phyloP scores from a whole-genome alignment of 2,329 filamentous ascomycete genomes.

The Mollisia scopiformis region DNA sequence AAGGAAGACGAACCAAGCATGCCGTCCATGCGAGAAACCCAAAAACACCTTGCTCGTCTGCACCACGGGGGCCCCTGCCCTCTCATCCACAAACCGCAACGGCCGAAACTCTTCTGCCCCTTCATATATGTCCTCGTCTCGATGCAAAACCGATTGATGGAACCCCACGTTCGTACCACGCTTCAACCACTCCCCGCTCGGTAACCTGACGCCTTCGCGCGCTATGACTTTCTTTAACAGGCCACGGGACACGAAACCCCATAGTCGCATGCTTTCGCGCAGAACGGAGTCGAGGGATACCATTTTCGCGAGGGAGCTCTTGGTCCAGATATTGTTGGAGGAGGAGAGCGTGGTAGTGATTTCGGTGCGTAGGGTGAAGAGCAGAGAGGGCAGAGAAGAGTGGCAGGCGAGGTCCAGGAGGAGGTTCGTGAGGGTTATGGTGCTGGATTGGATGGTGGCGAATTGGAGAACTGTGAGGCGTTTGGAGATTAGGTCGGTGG shows the following conservation, averaged over 20 bases:
- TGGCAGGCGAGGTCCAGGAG: slow-evolving; percentile 42
- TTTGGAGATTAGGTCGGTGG: slow-evolving; percentile 33
- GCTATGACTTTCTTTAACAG: slow-evolving; percentile 34
- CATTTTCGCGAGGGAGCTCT: slow-evolving; percentile 42
- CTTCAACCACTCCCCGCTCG: slow-evolving; percentile 38
- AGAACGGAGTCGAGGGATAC: slow-evolving; percentile 44
- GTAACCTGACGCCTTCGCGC: slow-evolving; percentile 49
- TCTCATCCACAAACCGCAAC: slow-evolving; percentile 19
- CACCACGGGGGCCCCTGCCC: neutral
- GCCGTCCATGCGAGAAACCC: slow-evolving; percentile 36
- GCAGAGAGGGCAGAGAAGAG: slow-evolving; percentile 42
- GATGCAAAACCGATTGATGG: slow-evolving; percentile 26
- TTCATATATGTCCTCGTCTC: slow-evolving; percentile 24
- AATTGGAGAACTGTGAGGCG: slow-evolving; percentile 31
- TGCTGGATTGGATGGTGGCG: slow-evolving; percentile 40
- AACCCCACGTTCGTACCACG: slow-evolving; percentile 41
- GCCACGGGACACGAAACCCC: slow-evolving; percentile 34
- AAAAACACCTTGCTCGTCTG: slow-evolving; percentile 25
- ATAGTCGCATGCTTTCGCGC: slow-evolving; percentile 46
- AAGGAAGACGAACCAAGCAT: slow-evolving; percentile 33
- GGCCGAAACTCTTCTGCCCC: slow-evolving; percentile 22
- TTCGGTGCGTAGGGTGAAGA: slow-evolving; percentile 44
- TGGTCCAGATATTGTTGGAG: slow-evolving; percentile 43
- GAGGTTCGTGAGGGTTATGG: slow-evolving; percentile 43
- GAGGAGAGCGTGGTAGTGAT: slow-evolving; percentile 35